Evolutionary conservation across 2,329 filamentous ascomycete species (phyloP).

Genomic region (Orbilia quercus): DNA sequence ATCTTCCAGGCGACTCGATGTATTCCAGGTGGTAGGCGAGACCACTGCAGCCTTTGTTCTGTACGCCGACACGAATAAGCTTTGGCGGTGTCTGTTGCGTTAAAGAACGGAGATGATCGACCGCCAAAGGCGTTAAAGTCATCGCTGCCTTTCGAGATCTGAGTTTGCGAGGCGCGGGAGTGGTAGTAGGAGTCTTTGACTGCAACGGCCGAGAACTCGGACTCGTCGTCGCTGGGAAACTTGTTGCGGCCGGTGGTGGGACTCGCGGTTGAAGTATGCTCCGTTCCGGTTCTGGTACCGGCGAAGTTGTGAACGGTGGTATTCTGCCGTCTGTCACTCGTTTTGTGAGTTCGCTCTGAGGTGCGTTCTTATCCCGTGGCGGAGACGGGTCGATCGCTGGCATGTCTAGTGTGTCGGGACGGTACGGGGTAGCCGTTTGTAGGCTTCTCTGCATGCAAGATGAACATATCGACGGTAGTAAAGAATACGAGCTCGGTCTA

Average conservation of each 20-base stretch:
- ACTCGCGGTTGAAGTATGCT: not conserved
- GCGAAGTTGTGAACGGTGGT: constrained; percentile 33
- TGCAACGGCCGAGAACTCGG: not conserved
- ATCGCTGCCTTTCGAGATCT: constrained; percentile 90
- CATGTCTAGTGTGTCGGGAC: constrained; percentile 47
- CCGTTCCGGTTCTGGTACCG: constrained; percentile 12
- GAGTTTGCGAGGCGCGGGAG: constrained; percentile 67
- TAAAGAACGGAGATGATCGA: constrained; percentile 79
- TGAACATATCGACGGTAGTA: constrained; percentile 42
- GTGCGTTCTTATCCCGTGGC: constrained; percentile 38
- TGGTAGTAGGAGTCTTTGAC: constrained; percentile 7
- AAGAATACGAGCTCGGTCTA: constrained; percentile 21
- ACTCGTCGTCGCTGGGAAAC: not conserved
- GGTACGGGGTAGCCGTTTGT: constrained; percentile 53
- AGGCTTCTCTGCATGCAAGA: constrained; percentile 45
- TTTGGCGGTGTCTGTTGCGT: constrained; percentile 89
- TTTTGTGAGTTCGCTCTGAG: constrained; percentile 35
- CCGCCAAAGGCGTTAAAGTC: constrained; percentile 81
- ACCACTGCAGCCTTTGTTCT: constrained; percentile 92
- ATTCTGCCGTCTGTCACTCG: constrained; percentile 18
- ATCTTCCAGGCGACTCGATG: constrained; percentile 85
- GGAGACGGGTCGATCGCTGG: constrained; percentile 42
- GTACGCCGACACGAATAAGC: constrained; percentile 92
- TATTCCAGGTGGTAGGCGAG: constrained; percentile 94
- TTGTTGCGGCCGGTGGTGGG: not conserved